Base-by-base conservation (phyloP, 2,329 filamentous ascomycete species). In the Boeremia exigua region DNA sequence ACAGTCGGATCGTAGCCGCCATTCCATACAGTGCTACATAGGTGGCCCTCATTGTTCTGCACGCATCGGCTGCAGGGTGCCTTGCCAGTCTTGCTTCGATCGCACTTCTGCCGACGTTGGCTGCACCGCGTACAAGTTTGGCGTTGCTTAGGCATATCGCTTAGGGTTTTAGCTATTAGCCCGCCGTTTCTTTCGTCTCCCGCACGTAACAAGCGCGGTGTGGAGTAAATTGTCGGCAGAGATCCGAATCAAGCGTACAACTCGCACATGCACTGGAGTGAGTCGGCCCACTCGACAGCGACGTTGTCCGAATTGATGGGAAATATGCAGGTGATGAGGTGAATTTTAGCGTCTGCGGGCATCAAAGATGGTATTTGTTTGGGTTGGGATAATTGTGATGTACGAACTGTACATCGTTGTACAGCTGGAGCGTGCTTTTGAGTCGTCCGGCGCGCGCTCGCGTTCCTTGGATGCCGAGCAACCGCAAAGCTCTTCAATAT, bases 11-110 rank as follows among this genome's bases (percentile, higher is more conserved):
- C 66, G 58, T 73, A 74, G 9, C 70, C 71, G 39, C 70, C 59
- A 8, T 60, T 56, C 71, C 71, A 74, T 54, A 69, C 61, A 9
- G 66, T 70, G 19, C 68, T 72, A 61, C 71, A 74, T 9, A 73
- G 57, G 40, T 73, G 67, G 11, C 59, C 59, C 56, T 73, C 70
- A 28, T 68, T 68, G 47, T 74, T 71, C 32, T 66, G 65, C 2
- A 72, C 55, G 39, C 71, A 74, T 48, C 71, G 59, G 19, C 50
- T 60, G 39, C 63, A 66, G 7, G 63, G 63, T 7, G 56, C 42
- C 49, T 70, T 71, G 9, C 70, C 63, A 4, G 53, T 51, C 47
- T 51, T 56, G 37, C 29, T 56, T 17, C 53, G 48, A 57, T 74
- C 70, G 45, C 71, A 74, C 56, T 71, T 72, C 40, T 73, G 70